phyloP scores from a whole-genome alignment of 495 filamentous ascomycete species.

The Talaromyces wortmannii region DNA sequence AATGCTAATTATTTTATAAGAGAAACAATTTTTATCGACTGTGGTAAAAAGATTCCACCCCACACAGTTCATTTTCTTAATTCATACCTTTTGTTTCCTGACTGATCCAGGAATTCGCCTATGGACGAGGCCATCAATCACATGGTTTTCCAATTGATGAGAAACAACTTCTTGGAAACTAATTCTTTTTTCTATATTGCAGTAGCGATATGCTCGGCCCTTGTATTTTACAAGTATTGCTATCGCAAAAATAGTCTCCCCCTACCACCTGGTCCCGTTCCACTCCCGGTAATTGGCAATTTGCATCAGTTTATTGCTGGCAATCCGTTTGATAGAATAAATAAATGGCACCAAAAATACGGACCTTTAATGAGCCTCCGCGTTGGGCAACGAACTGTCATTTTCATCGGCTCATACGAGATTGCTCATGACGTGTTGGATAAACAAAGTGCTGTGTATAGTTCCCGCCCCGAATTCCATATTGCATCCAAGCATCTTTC shows the following conservation, averaged over 20 bases:
- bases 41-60: no score
- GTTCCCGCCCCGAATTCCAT: conserved; percentile 42
- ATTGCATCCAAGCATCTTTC: background rate
- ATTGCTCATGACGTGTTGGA: conserved; percentile 54
- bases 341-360: conserved; percentile 55
- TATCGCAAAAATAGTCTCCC: background rate
- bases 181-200: no score
- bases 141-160: no score
- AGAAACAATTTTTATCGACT: no score
- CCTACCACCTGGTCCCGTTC: conserved; percentile 16
- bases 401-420: conserved; percentile 52
- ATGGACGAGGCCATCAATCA: no score
- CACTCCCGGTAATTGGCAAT: conserved; percentile 47
- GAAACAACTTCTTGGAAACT: no score
- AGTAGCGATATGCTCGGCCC: no score
- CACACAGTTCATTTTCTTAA: no score
- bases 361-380: conserved; percentile 56
- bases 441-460: conserved; percentile 53
- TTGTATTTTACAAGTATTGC: no score
- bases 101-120: no score
- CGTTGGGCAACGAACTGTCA: conserved; percentile 47
- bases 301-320: conserved; percentile 50
- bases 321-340: conserved; percentile 48
- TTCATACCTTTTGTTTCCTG: no score
- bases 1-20: no score